Percentiles rank a stretch among this genome's conserved stretches.
Evolutionary conservation across 192 early-diverging fungal genomes (phyloP).

Genomic region (Entomortierella lignicola): DNA sequence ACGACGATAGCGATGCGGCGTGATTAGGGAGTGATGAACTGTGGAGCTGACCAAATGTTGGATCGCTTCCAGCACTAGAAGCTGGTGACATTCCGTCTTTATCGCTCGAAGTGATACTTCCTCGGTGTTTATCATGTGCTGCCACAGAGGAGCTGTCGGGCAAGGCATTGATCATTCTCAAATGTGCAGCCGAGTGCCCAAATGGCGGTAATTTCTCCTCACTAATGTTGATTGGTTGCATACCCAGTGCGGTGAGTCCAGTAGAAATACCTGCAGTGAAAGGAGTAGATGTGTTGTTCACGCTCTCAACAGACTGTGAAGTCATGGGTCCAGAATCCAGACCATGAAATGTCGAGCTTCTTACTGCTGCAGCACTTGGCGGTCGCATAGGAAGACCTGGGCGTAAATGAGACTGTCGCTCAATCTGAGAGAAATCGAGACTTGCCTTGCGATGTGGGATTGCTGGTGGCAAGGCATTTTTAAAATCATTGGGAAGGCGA

Average conservation of each 20-base stretch:
- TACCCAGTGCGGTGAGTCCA: constrained; percentile 11
- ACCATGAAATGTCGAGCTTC: constrained; percentile 54
- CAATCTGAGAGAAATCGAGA: constrained; percentile 43
- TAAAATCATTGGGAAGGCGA: constrained; percentile 1
- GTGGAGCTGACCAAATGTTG: constrained; percentile 24
- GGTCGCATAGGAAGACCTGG: constrained; percentile 41
- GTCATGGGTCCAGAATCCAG: constrained; percentile 14
- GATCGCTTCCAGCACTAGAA: constrained; percentile 29
- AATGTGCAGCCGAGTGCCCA: constrained; percentile 47
- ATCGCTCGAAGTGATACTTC: constrained; percentile 22
- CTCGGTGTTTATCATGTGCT: constrained; percentile 7
- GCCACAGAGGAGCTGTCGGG: constrained; percentile 1
- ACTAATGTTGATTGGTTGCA: constrained; percentile 51
- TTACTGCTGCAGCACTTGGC: constrained; percentile 40
- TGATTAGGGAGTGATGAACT: constrained; percentile 6
- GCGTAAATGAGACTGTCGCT: constrained; percentile 38
- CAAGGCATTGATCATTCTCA: constrained; percentile 33
- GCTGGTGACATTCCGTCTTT: constrained; percentile 38
- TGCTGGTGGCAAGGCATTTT: constrained; percentile 28
- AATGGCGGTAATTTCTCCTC: constrained; percentile 50
- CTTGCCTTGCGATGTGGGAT: constrained; percentile 50
- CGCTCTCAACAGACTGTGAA: background rate
- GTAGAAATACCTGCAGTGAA: constrained; percentile 8
- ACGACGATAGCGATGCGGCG: constrained; percentile 17
- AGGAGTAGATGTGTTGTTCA: background rate